Base-by-base conservation (phyloP, 208 protist species). In the Tritrichomonas musculus region DNA sequence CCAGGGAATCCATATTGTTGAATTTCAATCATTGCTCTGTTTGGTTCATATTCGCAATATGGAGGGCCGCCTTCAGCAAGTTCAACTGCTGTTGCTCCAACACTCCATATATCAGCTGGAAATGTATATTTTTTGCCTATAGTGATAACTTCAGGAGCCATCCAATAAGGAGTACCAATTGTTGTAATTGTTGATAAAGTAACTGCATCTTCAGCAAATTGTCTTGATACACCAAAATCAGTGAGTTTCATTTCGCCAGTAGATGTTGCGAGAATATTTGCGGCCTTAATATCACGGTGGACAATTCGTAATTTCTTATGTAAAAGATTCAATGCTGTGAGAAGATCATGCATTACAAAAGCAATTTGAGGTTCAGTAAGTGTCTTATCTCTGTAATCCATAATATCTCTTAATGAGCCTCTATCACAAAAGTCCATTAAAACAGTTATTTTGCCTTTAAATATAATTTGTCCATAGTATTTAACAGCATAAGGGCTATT, bases 121-220 rank as follows among this genome's bases (percentile, higher is more conserved):
- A 53, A 65, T n/a, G 30, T 77, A 36, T 94, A 95, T 49, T 50
- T 55, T 36, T 93, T 39, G 55, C 39, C 50, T 22, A 30, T 9
- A 96, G 92, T 49, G 27, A 95, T 44, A 95, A 69, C 64, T 57
- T 96, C 94, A 47, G 95, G 95, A 13, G 95, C 94, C 95, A 96
- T 96, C 94, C 94, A 96, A 41, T 95, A 92, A 22, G 94, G 94
- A 11, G 94, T 94, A 47, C 94, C 94, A 64, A 94, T 95, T 17
- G 27, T 69, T 69, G 64, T n/a, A 3, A 69, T n/a, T n/a, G 64
- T 69, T 8, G 64, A 69, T n/a, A 69, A 69, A n/a, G 64, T 69
- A n/a, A 25, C 30, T 69, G 64, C 64, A 20, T 53, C 77, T 22
- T 17, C 36, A n/a, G 11, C 64, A n/a, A 69, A 69, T 69, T 69